These are phyloP conservation scores for Biscogniauxia marginata DNA, from an alignment of 2,329 filamentous ascomycete species.

Conservation along the genomic window DNA sequence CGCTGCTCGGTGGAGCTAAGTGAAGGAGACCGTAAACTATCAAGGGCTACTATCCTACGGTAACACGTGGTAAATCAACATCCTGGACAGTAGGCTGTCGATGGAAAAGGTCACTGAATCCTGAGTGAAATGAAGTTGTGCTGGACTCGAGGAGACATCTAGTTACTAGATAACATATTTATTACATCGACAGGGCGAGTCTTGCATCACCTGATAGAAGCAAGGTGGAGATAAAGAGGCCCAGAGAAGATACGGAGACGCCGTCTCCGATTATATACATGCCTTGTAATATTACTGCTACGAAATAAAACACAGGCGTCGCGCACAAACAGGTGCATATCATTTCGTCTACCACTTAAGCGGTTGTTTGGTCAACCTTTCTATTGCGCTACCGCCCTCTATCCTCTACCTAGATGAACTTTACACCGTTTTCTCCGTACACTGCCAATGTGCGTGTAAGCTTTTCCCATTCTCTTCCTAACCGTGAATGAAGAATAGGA, in stretches of 20 bases:
- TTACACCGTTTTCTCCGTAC: background rate
- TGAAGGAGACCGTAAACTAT: conserved; percentile 1
- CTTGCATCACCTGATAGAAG: background rate
- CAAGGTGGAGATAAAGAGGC: background rate
- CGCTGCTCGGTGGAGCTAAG: background rate
- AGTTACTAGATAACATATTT: background rate
- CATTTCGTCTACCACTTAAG: background rate
- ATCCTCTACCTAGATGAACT: background rate
- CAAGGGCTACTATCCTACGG: conserved; percentile 6
- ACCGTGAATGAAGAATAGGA: background rate
- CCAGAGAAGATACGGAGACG: background rate
- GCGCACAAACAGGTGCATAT: background rate
- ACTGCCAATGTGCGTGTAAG: background rate
- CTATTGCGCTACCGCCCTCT: background rate
- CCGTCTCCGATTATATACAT: background rate
- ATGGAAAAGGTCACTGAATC: background rate
- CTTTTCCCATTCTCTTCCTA: background rate
- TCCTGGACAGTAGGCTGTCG: background rate
- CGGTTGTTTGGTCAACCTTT: background rate
- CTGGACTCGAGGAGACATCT: background rate
- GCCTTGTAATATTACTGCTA: background rate
- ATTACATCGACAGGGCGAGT: background rate
- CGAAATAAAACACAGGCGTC: background rate
- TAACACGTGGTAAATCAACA: background rate
- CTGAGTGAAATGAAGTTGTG: background rate